phyloP scores from a whole-genome alignment of 176 grass and related monocot genomes.

The Carex parvula region DNA sequence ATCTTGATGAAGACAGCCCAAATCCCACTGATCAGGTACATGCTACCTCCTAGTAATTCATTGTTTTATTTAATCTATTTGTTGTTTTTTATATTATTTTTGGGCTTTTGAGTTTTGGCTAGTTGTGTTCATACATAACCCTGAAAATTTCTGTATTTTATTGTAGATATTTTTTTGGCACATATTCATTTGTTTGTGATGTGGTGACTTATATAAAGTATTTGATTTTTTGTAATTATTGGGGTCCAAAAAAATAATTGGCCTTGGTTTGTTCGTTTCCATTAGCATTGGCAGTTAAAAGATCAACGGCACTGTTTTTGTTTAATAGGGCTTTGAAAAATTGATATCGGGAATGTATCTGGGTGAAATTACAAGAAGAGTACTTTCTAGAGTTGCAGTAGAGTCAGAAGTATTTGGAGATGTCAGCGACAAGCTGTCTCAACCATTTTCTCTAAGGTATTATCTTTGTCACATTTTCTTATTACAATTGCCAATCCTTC shows the following conservation, averaged over 20 bases:
- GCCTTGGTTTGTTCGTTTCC: not conserved
- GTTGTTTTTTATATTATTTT: not conserved
- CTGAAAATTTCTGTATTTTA: not conserved
- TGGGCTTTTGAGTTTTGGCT: not conserved
- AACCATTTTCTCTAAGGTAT: constrained; percentile 78
- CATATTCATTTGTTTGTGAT: not conserved
- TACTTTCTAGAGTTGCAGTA: constrained; percentile 60
- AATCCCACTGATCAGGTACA: constrained; percentile 81
- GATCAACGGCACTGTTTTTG: not conserved
- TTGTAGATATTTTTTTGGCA: not conserved
- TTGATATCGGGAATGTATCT: constrained; percentile 96
- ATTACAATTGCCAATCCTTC: not conserved
- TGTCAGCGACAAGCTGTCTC: constrained; percentile 39
- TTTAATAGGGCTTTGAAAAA: constrained; percentile 86
- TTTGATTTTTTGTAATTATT: not conserved
- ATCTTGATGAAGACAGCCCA: constrained; percentile 64
- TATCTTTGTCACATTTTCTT: not conserved
- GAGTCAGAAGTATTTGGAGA: constrained; percentile 77
- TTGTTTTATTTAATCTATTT: not conserved
- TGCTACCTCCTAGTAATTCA: not conserved
- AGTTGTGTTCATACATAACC: not conserved
- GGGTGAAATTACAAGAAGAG: constrained; percentile 78
- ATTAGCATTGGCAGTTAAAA: not conserved
- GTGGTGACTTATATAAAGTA: not conserved
- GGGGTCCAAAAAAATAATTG: not conserved